A percentile compares a stretch with the other conserved stretches of the same genome.
These are phyloP conservation scores for Colletotrichum orbiculare DNA, from an alignment of 2,329 filamentous ascomycete genomes.

Conservation along the genomic window DNA sequence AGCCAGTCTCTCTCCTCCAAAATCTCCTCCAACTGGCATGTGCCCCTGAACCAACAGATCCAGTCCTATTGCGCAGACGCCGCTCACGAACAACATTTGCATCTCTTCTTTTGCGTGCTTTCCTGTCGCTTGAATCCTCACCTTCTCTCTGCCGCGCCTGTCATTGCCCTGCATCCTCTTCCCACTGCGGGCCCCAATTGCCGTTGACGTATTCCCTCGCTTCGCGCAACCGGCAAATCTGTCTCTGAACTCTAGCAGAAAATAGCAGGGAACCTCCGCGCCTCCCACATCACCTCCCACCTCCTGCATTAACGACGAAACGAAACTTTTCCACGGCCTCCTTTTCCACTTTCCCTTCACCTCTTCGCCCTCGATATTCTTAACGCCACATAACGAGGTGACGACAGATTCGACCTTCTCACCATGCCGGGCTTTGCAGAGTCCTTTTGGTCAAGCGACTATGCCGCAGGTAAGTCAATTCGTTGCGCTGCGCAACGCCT, in stretches of 20 bases:
- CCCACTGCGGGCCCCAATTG: conserved; percentile 15
- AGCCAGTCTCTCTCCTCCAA: conserved; percentile 28
- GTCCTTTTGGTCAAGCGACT: conserved; percentile 98
- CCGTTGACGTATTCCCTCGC: conserved; percentile 35
- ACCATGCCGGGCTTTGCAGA: conserved; percentile 90
- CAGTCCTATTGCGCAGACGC: not conserved
- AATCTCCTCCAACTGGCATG: conserved; percentile 37
- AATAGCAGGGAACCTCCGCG: conserved; percentile 19
- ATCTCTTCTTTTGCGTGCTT: conserved; percentile 17
- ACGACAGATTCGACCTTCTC: conserved; percentile 24
- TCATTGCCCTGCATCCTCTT: conserved; percentile 9
- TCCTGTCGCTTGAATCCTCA: conserved; percentile 14
- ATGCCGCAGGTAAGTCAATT: conserved; percentile 80
- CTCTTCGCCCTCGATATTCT: conserved; percentile 8
- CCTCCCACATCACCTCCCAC: conserved; percentile 11
- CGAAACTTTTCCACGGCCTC: conserved; percentile 32
- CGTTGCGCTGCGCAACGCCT: too few species aligned
- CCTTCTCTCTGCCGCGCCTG: conserved; percentile 12
- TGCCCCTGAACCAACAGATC: conserved; percentile 27
- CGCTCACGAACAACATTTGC: conserved; percentile 19
- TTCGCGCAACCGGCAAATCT: conserved; percentile 22
- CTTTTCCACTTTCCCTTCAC: conserved; percentile 15
- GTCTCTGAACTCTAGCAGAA: conserved; percentile 24
- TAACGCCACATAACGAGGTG: conserved; percentile 9
- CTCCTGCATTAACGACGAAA: conserved; percentile 35